Conservation (phyloP, 2,329 filamentous ascomycete genomes). For the Penicillium digitatum region DNA sequence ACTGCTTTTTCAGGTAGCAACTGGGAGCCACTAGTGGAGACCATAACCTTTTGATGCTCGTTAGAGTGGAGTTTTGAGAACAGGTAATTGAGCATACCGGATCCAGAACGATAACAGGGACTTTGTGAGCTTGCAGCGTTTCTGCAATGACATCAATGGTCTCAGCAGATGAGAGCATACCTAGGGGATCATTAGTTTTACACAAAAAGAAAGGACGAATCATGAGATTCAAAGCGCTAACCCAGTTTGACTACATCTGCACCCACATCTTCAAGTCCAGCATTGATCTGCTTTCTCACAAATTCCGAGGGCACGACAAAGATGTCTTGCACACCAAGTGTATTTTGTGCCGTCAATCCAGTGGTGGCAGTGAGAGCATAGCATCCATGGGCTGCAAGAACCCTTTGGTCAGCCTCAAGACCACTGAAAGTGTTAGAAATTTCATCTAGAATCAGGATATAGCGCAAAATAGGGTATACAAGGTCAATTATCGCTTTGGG, state of each 20-base stretch:
- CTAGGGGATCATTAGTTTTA: constrained; percentile 42
- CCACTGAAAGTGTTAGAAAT: constrained; percentile 56
- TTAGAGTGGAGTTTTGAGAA: constrained; percentile 9
- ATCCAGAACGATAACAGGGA: constrained; percentile 64
- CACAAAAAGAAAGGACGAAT: background rate
- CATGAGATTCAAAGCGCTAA: constrained; percentile 39
- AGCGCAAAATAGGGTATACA: background rate
- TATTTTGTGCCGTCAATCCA: constrained; percentile 94
- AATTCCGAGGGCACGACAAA: constrained; percentile 75
- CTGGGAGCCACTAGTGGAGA: constrained; percentile 52
- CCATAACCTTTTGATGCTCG: constrained; percentile 67
- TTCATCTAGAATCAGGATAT: too few species aligned
- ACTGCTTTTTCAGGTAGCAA: constrained; percentile 45
- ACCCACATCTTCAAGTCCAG: constrained; percentile 76
- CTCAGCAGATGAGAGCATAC: constrained; percentile 74
- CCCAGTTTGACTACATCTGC: constrained; percentile 90
- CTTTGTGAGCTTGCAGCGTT: constrained; percentile 55
- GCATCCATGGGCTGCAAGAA: constrained; percentile 83
- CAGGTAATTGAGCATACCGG: constrained; percentile 55
- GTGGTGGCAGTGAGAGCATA: constrained; percentile 97
- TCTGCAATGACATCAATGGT: constrained; percentile 67
- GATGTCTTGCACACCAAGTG: constrained; percentile 74
- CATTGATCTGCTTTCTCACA: constrained; percentile 78
- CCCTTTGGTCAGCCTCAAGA: constrained; percentile 92
- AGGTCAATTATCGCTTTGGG: background rate